Conservation (phyloP, 164 flowering plant genomes). For the Taxillus chinensis region DNA sequence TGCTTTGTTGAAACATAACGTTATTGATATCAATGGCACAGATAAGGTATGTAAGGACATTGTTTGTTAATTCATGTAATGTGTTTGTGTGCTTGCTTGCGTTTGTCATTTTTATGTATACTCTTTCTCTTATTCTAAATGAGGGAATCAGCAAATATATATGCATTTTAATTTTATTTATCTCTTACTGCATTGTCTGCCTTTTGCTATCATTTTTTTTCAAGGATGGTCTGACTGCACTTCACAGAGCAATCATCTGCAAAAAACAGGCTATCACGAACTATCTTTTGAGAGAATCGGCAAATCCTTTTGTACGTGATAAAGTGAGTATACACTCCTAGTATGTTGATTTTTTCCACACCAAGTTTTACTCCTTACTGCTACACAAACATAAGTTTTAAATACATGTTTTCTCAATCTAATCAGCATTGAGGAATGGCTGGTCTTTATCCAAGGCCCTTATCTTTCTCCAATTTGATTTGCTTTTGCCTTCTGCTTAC, state of each 20-base stretch:
- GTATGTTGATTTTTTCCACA: too few relatives aligned
- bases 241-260: constrained; percentile 75
- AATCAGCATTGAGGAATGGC: not conserved
- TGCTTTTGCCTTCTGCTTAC: constrained; percentile 2
- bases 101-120: too few relatives aligned
- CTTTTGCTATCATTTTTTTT: constrained; percentile 6
- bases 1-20: constrained; percentile 65
- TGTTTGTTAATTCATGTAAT: too few relatives aligned
- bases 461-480: not conserved
- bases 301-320: constrained; percentile 76
- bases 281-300: constrained; percentile 83
- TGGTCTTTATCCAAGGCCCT: not conserved
- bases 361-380: too few relatives aligned
- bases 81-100: too few relatives aligned
- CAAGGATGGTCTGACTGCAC: constrained; percentile 78
- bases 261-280: constrained; percentile 82
- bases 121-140: too few relatives aligned
- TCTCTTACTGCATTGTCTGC: not conserved
- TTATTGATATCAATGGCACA: constrained; percentile 61
- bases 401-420: not conserved
- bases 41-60: constrained; percentile 46
- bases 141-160: too few relatives aligned
- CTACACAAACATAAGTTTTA: not conserved
- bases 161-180: not conserved
- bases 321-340: constrained; percentile 37